Evolutionary conservation across 1,284 basidiomycete species (phyloP).

Genomic region (Melampsora americana): DNA sequence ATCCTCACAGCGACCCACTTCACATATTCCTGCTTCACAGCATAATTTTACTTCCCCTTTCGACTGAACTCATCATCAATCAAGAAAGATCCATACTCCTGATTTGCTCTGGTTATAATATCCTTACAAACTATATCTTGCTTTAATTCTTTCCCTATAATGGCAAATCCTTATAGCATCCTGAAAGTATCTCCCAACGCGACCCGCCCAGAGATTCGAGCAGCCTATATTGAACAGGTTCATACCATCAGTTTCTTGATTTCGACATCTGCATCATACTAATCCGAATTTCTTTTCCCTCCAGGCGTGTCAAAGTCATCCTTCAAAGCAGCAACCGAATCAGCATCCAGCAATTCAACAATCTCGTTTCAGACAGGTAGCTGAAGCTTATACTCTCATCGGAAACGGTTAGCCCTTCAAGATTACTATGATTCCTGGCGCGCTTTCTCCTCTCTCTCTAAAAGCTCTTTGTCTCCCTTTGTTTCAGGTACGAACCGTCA

Average conservation of each 20-base stretch:
- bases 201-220: neutral
- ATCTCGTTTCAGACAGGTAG: neutral
- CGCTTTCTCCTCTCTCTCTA: neutral
- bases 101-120: too few relatives aligned
- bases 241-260: neutral
- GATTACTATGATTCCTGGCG: neutral
- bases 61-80: too few relatives aligned
- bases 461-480: neutral
- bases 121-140: too few relatives aligned
- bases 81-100: too few relatives aligned
- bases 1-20: too few relatives aligned
- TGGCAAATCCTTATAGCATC: neutral
- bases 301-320: conserved; percentile 1
- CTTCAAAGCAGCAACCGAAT: neutral
- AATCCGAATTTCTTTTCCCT: neutral
- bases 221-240: conserved; percentile 1
- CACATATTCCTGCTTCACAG: too few relatives aligned
- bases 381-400: conserved; percentile 7
- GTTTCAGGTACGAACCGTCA: neutral
- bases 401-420: conserved; percentile 2
- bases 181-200: neutral
- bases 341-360: conserved; percentile 6
- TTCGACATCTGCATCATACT: neutral
- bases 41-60: too few relatives aligned
- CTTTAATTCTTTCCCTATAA: neutral